Evolutionary conservation across 257 asterid species (phyloP), one percentile per base, ranked within the genome.

Genomic region (Asclepias syriaca): DNA sequence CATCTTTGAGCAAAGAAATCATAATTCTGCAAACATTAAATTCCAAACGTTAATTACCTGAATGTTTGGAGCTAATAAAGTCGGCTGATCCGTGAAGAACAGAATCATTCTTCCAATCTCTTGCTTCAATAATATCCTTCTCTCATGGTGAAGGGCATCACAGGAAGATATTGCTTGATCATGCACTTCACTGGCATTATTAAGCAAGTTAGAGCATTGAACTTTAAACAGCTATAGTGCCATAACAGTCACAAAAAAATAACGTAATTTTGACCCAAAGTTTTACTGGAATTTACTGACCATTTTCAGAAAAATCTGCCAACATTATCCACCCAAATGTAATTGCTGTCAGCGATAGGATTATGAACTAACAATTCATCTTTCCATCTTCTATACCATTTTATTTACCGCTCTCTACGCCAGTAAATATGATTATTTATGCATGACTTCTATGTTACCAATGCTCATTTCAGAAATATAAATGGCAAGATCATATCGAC

Each of bases 91-190:
- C 48, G 97, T 87, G 74, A 95, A 95, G 85, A 95, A 95, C 67
- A 95, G 91, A 70, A 86, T 96, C 98, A 90, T 95, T 81, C 99
- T 90, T 81, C 99, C 97, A 34, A 95, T 95, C 85, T 95, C 99
- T 83, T 95, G 99, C 89, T 91, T 95, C 83, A 95, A 73, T 75
- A 95, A 79, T 76, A 90, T 85, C 80, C 99, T 90, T 83, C 99
- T 84, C 67, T 92, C 99, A 37, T 81, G 95, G 84, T 95, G 99
- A 74, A 90, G 85, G 77, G 90, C 85, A 86, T 92, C 97, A 82
- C 96, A 90, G 46, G 95, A 88, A 73, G 82, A 75, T 72, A 87
- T 74, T 70, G 99, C 97, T 84, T 91, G 98, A 75, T 95, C 98
- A 66, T 95, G 95, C 55, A 95, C 98, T 81, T 95, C 99, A 88